A percentile compares a stretch with the other conserved stretches of the same genome.
Conservation (phyloP, 2,329 filamentous ascomycete genomes). For the Tolypocladium tundrense region DNA sequence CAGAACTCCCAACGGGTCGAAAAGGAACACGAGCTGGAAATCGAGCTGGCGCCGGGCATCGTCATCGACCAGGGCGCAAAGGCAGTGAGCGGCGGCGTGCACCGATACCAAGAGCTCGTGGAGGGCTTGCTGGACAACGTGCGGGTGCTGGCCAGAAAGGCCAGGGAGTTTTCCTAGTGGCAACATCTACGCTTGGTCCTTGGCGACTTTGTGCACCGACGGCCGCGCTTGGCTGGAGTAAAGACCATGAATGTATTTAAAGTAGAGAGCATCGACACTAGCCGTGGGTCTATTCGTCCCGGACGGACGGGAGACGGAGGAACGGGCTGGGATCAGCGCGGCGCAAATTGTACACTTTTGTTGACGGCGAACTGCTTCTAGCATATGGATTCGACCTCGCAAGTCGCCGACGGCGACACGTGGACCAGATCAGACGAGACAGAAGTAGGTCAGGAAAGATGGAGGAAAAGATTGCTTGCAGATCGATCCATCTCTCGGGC, state of each 20-base stretch:
- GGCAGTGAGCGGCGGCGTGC: conserved; percentile 38
- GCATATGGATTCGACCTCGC: neutral
- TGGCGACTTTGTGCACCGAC: neutral
- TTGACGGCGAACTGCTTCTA: neutral
- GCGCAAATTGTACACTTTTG: neutral
- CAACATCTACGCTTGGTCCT: neutral
- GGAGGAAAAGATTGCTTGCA: neutral
- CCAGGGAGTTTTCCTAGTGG: conserved; percentile 17
- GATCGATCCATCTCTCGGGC: neutral
- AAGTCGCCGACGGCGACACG: too few species aligned
- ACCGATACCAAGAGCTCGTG: conserved; percentile 57
- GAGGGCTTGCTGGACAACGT: conserved; percentile 69
- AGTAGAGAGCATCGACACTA: neutral
- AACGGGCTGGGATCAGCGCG: neutral
- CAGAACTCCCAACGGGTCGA: conserved; percentile 31
- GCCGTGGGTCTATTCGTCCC: neutral
- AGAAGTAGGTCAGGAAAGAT: neutral
- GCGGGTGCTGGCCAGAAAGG: conserved; percentile 42
- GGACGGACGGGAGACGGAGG: neutral
- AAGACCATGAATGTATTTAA: neutral
- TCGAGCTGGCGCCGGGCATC: conserved; percentile 58
- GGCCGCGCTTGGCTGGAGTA: neutral
- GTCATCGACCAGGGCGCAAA: conserved; percentile 56
- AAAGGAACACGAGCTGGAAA: conserved; percentile 73
- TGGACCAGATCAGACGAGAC: neutral